Conservation (phyloP, 495 filamentous ascomycete species). For the Podospora conica region DNA sequence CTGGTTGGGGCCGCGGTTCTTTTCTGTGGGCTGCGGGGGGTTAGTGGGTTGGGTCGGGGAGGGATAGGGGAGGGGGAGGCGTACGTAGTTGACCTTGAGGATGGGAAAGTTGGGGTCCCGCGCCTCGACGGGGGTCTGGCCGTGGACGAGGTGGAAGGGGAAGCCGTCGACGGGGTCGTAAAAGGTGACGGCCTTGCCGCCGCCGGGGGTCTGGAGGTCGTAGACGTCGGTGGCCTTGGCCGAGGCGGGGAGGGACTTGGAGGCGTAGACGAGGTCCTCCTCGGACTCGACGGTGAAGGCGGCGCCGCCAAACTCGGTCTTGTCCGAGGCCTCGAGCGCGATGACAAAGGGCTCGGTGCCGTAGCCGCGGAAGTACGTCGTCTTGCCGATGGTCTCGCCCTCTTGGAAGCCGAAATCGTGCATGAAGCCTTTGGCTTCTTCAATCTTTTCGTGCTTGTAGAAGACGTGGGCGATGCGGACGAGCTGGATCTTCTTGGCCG, state of each 20-base stretch:
- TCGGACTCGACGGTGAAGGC: slow-evolving; percentile 51
- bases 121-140: slow-evolving; percentile 39
- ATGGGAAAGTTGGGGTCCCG: slow-evolving; percentile 37
- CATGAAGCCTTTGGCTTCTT: slow-evolving; percentile 43
- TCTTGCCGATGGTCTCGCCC: slow-evolving; percentile 37
- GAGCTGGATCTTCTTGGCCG: slow-evolving; percentile 44
- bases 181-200: slow-evolving; percentile 52
- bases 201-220: slow-evolving; percentile 50
- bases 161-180: slow-evolving; percentile 54
- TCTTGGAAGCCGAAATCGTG: slow-evolving; percentile 54
- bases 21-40: slow-evolving; percentile 34
- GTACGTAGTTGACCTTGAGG: slow-evolving; percentile 40
- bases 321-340: slow-evolving; percentile 41
- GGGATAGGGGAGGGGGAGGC: background rate
- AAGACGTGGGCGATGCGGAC: slow-evolving; percentile 51
- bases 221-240: slow-evolving; percentile 41
- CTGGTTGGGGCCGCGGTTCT: slow-evolving; percentile 41
- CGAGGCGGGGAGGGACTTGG: slow-evolving; percentile 37
- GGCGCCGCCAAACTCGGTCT: slow-evolving; percentile 48
- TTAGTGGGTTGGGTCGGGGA: background rate
- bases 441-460: slow-evolving; percentile 50
- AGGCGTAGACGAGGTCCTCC: slow-evolving; percentile 47
- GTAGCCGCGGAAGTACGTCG: slow-evolving; percentile 55
- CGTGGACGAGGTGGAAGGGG: slow-evolving; percentile 53
- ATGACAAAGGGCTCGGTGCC: slow-evolving; percentile 55